Percentiles rank a stretch among this genome's conserved stretches.
These are phyloP conservation scores for Teratosphaeria zuluensis DNA, from an alignment of 2,329 filamentous ascomycete genomes.

Conservation along the genomic window DNA sequence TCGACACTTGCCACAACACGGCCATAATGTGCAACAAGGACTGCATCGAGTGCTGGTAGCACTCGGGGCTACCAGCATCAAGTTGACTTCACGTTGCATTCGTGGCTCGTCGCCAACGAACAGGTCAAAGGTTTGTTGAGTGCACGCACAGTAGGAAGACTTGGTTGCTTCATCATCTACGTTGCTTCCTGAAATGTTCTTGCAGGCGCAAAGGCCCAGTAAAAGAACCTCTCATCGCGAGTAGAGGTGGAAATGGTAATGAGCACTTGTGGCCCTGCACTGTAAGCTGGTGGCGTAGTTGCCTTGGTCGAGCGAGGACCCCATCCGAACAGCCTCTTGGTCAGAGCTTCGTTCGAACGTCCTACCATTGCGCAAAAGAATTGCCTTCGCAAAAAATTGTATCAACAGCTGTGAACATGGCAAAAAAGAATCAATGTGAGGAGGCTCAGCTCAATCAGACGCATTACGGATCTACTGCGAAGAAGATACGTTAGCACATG, in stretches of 20 bases:
- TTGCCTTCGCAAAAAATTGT: background rate
- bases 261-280: background rate
- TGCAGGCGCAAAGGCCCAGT: background rate
- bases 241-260: background rate
- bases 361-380: background rate
- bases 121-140: too few relatives aligned
- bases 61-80: too few relatives aligned
- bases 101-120: too few relatives aligned
- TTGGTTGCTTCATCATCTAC: background rate
- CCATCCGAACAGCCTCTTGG: background rate
- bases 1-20: background rate
- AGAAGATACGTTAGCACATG: background rate
- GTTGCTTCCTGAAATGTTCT: background rate
- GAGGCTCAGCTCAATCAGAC: background rate
- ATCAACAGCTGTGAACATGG: background rate
- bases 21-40: background rate
- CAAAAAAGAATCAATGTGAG: background rate
- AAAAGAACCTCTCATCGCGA: background rate
- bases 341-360: background rate
- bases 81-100: too few relatives aligned
- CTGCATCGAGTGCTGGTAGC: background rate
- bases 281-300: background rate
- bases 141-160: too few relatives aligned
- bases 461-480: background rate
- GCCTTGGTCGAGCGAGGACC: background rate